A percentile compares a stretch with the other conserved stretches of the same genome.
Evolutionary conservation across 495 filamentous ascomycete genomes (phyloP).

Genomic region (Monascus purpureus): DNA sequence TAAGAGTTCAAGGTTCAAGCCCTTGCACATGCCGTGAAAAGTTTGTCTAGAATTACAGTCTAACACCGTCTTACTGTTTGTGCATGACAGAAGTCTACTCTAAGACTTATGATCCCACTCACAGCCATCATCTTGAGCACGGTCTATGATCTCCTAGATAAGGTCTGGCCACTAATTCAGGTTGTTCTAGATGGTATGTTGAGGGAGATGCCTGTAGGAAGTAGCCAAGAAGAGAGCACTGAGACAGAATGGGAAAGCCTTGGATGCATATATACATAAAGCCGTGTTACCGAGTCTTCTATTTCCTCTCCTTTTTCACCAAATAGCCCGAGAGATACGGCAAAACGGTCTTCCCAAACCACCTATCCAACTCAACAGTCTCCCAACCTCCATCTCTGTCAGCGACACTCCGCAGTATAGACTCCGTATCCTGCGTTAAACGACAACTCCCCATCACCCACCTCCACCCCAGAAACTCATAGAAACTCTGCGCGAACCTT

Average conservation of each 20-base stretch:
- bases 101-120: too few relatives aligned
- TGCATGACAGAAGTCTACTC: too few relatives aligned
- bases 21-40: too few relatives aligned
- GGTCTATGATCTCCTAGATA: too few relatives aligned
- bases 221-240: background rate
- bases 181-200: too few relatives aligned
- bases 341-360: constrained; percentile 31
- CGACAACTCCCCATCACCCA: constrained; percentile 45
- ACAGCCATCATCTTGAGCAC: too few relatives aligned
- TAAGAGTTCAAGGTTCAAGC: too few relatives aligned
- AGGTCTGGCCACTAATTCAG: too few relatives aligned
- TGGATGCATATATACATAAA: background rate
- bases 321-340: constrained; percentile 44
- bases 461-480: constrained; percentile 22
- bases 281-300: background rate
- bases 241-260: background rate
- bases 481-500: constrained; percentile 23
- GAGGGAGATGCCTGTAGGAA: too few relatives aligned
- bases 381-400: constrained; percentile 38
- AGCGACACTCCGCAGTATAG: constrained; percentile 31
- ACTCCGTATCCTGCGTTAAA: constrained; percentile 40
- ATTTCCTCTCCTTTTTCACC: constrained; percentile 22
- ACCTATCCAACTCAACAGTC: constrained; percentile 35
- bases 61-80: too few relatives aligned
- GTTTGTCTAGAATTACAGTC: too few relatives aligned